Conservation (phyloP, 345 rosid species). For the Aethionema arabicum region DNA sequence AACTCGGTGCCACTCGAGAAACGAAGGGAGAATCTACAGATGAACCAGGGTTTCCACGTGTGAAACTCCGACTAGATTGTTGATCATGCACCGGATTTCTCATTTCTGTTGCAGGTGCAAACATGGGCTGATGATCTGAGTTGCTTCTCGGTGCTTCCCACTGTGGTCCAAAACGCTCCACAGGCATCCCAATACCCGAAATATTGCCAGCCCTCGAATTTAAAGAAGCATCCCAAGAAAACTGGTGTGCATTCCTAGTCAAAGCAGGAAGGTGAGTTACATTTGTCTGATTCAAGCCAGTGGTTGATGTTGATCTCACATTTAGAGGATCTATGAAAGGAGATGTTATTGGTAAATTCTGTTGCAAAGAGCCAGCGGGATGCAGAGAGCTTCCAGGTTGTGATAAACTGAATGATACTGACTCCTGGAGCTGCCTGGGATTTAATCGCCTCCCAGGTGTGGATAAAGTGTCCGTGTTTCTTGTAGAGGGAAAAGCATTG, state of each 20-base stretch:
- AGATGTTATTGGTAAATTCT: conserved; percentile 44
- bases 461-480: conserved; percentile 38
- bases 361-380: conserved; percentile 42
- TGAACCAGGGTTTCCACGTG: conserved; percentile 46
- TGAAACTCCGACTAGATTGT: conserved; percentile 60
- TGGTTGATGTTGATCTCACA: conserved; percentile 47
- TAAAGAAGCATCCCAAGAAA: conserved; percentile 56
- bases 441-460: conserved; percentile 54
- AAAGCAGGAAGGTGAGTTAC: conserved; percentile 44
- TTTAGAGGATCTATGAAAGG: conserved; percentile 46
- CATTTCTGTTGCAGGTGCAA: conserved; percentile 48
- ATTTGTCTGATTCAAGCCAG: conserved; percentile 48
- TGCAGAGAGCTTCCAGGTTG: conserved; percentile 43
- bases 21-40: conserved; percentile 48
- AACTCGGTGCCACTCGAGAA: conserved; percentile 47
- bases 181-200: conserved; percentile 46
- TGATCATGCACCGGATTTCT: conserved; percentile 65
- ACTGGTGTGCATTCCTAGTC: conserved; percentile 50
- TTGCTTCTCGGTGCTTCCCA: conserved; percentile 54
- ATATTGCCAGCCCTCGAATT: conserved; percentile 48
- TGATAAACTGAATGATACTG: conserved; percentile 46
- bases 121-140: conserved; percentile 54
- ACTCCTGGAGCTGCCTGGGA: conserved; percentile 55
- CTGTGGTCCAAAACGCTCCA: conserved; percentile 40
- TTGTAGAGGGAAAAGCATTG: conserved; percentile 50